Conservation (phyloP, 164 flowering plant species). For the Vitis amurensis region DNA sequence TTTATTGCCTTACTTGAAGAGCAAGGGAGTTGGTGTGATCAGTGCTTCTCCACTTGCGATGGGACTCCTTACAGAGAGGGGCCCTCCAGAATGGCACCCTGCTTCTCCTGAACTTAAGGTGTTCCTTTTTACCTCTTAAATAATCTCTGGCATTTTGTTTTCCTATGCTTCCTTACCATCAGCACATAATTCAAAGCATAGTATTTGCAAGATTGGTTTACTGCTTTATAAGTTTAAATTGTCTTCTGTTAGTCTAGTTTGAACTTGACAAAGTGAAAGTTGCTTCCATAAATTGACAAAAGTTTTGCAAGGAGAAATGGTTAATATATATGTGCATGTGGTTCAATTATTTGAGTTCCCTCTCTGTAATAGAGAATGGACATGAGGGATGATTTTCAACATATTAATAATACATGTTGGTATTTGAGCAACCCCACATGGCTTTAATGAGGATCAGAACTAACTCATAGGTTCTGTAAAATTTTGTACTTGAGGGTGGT, state of each 20-base stretch:
- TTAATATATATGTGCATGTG: neutral
- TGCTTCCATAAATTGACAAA: neutral
- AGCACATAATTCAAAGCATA: neutral
- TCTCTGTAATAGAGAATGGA: neutral
- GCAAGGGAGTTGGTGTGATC: slow-evolving; percentile 87
- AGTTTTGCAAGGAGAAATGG: neutral
- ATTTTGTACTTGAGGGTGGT: neutral
- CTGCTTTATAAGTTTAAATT: neutral
- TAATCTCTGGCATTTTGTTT: neutral
- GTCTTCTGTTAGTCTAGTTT: neutral
- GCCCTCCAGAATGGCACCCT: slow-evolving; percentile 98
- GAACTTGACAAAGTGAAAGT: neutral
- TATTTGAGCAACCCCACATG: neutral
- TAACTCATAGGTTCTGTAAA: neutral
- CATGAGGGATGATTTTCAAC: too few relatives aligned
- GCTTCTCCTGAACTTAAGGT: slow-evolving; percentile 92
- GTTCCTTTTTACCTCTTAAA: slow-evolving; percentile 6
- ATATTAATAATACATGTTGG: too few relatives aligned
- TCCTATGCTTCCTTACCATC: neutral
- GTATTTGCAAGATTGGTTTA: neutral
- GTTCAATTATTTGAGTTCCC: neutral
- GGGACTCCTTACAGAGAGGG: slow-evolving; percentile 94
- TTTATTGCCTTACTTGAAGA: slow-evolving; percentile 85
- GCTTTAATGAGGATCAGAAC: neutral
- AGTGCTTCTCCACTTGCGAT: slow-evolving; percentile 92